Evolutionary conservation across 805 yeast species (phyloP), one percentile per base, ranked within the genome.

Genomic region (Wickerhamomyces hampshirensis): DNA sequence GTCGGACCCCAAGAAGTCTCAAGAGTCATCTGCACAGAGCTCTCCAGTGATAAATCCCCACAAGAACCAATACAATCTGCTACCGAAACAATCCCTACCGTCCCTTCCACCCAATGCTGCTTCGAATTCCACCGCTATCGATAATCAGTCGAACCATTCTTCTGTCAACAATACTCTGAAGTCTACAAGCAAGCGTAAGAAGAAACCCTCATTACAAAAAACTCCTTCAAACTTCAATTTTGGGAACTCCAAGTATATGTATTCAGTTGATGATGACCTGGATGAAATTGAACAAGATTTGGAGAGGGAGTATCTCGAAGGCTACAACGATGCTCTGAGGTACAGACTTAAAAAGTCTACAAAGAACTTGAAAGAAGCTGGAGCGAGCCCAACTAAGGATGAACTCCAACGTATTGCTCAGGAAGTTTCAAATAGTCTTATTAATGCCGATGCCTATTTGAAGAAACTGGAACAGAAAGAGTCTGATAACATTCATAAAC

Each of bases 201-300:
- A 51, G 37, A 40, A 50, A 8, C 56, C 58, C 1, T 33, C 16
- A 6, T 14, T 50, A 4, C 47, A 42, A 27, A 40, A 46, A 35
- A 43, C 46, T 4, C 53, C 50, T 5, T 47, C 55, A 6, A 39
- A 35, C 23, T 47, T 44, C 31, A 33, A 18, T 28, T 14, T 37
- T 9, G 34, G 26, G 23, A 39, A 31, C 8, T 40, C 54, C 23
- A 60, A 56, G 33, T 55, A 66, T 29, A 57, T 83, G 1, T 86
- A 80, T 55, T 78, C 88, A 24, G 94, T 85, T 0, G 95, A 86
- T 54, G 95, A 86, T 56, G 87, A 82, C 49, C 75, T 83, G 29
- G 74, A 75, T 44, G 95, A 85, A 44, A 69, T 79, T 13, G 82
- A 76, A 41, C 75, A 72, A 13, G 84, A 75, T 45, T 58, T 71